Conservation (phyloP, 2,329 filamentous ascomycete species). For the Fonsecaea nubica region DNA sequence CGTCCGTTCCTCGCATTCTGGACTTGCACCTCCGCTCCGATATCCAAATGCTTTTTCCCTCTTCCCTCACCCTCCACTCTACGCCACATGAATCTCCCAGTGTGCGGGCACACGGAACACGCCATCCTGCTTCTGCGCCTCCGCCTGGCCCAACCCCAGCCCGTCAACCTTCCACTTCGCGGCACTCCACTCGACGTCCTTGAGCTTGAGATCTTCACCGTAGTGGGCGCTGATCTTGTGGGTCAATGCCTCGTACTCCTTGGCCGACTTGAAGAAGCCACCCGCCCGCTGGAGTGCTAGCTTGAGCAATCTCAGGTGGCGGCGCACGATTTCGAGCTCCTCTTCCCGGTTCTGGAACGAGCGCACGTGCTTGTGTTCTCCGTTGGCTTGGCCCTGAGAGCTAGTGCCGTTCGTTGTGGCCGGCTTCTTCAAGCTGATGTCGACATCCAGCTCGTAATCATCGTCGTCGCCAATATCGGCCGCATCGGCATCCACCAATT, state of each 20-base stretch:
- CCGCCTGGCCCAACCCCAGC: constrained; percentile 56
- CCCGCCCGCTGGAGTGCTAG: constrained; percentile 50
- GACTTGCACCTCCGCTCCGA: no score
- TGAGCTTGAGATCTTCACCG: constrained; percentile 47
- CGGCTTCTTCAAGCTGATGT: constrained; percentile 7
- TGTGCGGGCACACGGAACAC: constrained; percentile 14
- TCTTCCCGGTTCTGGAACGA: constrained; percentile 35
- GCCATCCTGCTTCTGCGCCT: constrained; percentile 39
- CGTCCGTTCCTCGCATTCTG: background rate
- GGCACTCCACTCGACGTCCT: constrained; percentile 47
- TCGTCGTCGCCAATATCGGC: constrained; percentile 23
- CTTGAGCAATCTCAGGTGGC: constrained; percentile 50
- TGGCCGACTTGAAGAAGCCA: constrained; percentile 55
- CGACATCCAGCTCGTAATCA: constrained; percentile 19
- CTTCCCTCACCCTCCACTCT: background rate
- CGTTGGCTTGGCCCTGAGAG: constrained; percentile 2
- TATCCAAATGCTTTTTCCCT: background rate
- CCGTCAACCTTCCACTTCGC: constrained; percentile 58
- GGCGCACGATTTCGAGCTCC: constrained; percentile 45
- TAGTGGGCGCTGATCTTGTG: constrained; percentile 14
- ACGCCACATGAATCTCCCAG: constrained; percentile 17
- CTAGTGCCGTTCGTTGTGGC: constrained; percentile 14
- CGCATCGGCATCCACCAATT: constrained; percentile 14
- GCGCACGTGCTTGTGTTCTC: constrained; percentile 37
- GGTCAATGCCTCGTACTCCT: constrained; percentile 51